These are phyloP conservation scores for Epichloe elymi DNA, from an alignment of 2,329 filamentous ascomycete species.

Conservation along the genomic window DNA sequence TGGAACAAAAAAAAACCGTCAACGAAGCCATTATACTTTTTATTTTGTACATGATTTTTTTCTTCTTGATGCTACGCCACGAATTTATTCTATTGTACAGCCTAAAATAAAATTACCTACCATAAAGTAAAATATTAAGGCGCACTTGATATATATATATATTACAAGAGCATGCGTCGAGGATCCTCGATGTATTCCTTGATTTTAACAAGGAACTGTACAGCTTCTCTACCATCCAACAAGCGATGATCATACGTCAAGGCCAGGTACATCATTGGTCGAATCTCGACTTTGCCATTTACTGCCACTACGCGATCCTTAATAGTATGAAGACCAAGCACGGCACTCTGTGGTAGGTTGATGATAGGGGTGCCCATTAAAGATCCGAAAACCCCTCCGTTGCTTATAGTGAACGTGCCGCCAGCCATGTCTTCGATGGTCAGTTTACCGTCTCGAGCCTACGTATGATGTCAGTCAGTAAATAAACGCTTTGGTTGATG, in stretches of 20 bases:
- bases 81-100: too few species aligned
- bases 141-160: neutral
- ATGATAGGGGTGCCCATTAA: constrained; percentile 98
- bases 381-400: constrained; percentile 92
- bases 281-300: constrained; percentile 87
- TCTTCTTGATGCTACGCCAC: too few species aligned
- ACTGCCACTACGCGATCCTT: constrained; percentile 85
- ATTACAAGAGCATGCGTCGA: constrained; percentile 58
- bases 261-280: constrained; percentile 99
- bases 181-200: constrained; percentile 98
- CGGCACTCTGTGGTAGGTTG: constrained; percentile 86
- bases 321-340: constrained; percentile 88
- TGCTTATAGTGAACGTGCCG: constrained; percentile 95
- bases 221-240: constrained; percentile 86
- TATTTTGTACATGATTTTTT: too few species aligned
- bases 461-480: neutral
- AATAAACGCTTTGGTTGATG: neutral
- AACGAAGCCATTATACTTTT: too few species aligned
- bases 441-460: constrained; percentile 90
- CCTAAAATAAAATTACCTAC: too few species aligned
- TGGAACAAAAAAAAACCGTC: too few species aligned
- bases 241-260: constrained; percentile 96
- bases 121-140: too few species aligned
- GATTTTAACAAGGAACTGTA: constrained; percentile 91
- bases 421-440: constrained; percentile 99